Evolutionary conservation across 1,139 yeast genomes (phyloP), one percentile per base, ranked within the genome.

Genomic region (Lodderomyces theae): DNA sequence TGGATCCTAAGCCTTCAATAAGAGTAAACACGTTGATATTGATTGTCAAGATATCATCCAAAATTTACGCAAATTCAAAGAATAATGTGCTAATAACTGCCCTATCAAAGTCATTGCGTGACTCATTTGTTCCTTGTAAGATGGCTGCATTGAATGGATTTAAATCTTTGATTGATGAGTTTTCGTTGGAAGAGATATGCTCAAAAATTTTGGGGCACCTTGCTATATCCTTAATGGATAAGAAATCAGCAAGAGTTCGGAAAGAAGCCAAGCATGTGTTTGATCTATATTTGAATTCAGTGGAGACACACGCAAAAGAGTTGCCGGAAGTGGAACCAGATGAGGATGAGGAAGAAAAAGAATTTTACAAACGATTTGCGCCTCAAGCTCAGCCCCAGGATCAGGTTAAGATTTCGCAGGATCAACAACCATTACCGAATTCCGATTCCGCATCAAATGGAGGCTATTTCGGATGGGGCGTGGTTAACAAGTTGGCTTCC

Each of bases 41-140:
- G 34, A 74, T 92, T 19, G 82, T 88, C 21, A 79, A 79, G 45
- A 81, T 92, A 24, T 82, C 96, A 0, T 65, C 73, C 24, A 67
- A 73, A 46, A 76, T 92, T 47, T 82, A 82, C 45, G 64, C 71
- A 18, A 65, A 64, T 16, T 79, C 87, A 2, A 71, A 83, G 46
- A 72, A 83, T 26, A 81, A 80, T 29, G 96, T 92, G 2, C 65
- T 92, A 35, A 82, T 89, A 7, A 88, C 97, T 1, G 97, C 97
- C 0, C 84, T 87, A 52, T 78, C 88, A 2, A 82, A 89, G 54
- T 85, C 95, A 0, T 70, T 92, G 41, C 82, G 82, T 53, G 98
- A 92, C 58, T 76, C 92, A 0, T 83, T 82, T 54, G 73, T 82
- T 5, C 90, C 86, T 8, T 80, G 95, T 17, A 76, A 95, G 48